Conservation (phyloP, 176 grass and related monocot species). For the Hsuehochloa calcarea region DNA sequence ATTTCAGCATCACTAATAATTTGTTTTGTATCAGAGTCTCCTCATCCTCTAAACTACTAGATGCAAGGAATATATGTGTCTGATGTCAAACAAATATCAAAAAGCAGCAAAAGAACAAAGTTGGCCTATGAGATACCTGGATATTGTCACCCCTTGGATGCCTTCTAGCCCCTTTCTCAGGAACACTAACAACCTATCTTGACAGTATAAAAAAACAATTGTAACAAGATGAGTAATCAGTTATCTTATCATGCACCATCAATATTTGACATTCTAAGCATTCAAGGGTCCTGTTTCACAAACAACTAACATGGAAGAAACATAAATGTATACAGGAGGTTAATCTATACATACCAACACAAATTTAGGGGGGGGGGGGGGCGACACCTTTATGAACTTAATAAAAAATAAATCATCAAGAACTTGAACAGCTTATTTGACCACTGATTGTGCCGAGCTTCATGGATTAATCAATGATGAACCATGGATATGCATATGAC, state of each 20-base stretch:
- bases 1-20: neutral
- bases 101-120: neutral
- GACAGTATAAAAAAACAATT: slow-evolving; percentile 38
- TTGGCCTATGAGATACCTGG: slow-evolving; percentile 42
- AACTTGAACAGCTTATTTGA: slow-evolving; percentile 7
- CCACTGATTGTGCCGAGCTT: neutral
- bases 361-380: neutral
- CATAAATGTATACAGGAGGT: neutral
- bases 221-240: slow-evolving; percentile 16
- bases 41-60: neutral
- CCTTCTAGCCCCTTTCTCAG: slow-evolving; percentile 79
- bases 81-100: neutral
- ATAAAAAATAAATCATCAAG: neutral
- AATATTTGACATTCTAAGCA: neutral
- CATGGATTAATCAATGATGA: neutral
- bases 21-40: neutral
- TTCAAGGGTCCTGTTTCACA: neutral
- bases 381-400: neutral
- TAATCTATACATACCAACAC: neutral
- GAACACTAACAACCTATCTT: slow-evolving; percentile 79
- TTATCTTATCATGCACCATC: neutral
- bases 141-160: slow-evolving; percentile 75
- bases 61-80: neutral
- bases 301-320: neutral
- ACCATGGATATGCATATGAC: neutral